Evolutionary conservation across 352 stramenopile genomes (phyloP).

Genomic region (Blastocystis sp.): DNA sequence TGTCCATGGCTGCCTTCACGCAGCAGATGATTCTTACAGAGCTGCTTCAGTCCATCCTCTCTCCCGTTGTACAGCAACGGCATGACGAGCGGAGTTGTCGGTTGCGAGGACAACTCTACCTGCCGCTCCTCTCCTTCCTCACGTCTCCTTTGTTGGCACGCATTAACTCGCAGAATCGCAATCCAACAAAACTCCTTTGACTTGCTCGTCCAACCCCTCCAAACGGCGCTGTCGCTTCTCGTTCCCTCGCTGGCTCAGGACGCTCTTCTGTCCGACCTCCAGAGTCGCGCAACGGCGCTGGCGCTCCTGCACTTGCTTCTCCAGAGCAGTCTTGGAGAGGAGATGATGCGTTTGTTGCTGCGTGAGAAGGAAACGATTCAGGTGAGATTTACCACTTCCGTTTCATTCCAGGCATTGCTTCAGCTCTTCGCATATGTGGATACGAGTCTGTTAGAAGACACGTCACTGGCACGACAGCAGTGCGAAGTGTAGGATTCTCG

Average conservation of each 20-base stretch:
- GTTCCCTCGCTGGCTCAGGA: conserved; percentile 4
- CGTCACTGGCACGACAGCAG: not conserved
- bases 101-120: not conserved
- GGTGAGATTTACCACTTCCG: not conserved
- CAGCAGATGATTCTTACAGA: not conserved
- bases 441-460: not conserved
- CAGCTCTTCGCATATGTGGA: not conserved
- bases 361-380: not conserved
- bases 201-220: not conserved
- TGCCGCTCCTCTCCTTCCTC: conserved; percentile 5
- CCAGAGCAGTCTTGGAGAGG: not conserved
- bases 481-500: not conserved
- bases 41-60: not conserved
- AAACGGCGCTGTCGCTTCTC: not conserved
- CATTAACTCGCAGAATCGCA: not conserved
- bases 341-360: not conserved
- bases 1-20: not conserved
- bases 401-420: not conserved
- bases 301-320: not conserved
- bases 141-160: not conserved
- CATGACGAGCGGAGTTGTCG: not conserved
- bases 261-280: not conserved
- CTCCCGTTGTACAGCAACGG: conserved; percentile 1
- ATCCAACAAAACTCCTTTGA: not conserved
- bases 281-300: not conserved